These are phyloP conservation scores for Tuber melanosporum DNA, from an alignment of 495 filamentous ascomycete species.

Conservation along the genomic window DNA sequence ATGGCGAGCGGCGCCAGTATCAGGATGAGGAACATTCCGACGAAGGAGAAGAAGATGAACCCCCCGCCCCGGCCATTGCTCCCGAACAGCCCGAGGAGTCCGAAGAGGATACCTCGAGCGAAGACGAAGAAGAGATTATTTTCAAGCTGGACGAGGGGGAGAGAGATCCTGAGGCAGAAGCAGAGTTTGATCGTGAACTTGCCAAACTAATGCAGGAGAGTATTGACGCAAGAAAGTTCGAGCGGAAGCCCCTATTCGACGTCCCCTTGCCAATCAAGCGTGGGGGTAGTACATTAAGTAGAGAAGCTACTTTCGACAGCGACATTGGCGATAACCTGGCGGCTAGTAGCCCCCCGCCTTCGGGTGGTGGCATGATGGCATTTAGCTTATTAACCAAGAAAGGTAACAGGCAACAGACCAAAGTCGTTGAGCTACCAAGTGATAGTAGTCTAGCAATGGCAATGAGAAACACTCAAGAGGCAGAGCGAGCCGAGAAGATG, in stretches of 20 bases:
- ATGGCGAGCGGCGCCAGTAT: conserved; percentile 33
- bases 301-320: conserved; percentile 51
- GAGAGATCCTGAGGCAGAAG: conserved; percentile 86
- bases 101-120: conserved; percentile 29
- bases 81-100: conserved; percentile 49
- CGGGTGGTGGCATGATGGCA: conserved; percentile 64
- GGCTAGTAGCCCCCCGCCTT: conserved; percentile 40
- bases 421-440: conserved; percentile 86
- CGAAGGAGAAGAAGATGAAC: conserved; percentile 33
- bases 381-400: conserved; percentile 94
- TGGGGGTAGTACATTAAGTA: conserved; percentile 45
- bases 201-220: conserved; percentile 99
- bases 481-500: conserved; percentile 90
- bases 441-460: conserved; percentile 92
- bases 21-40: conserved; percentile 26
- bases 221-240: conserved; percentile 84
- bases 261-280: conserved; percentile 84
- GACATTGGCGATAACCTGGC: conserved; percentile 41
- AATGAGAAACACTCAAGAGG: conserved; percentile 90
- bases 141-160: conserved; percentile 86
- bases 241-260: conserved; percentile 89
- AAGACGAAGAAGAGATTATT: conserved; percentile 67
- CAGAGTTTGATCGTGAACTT: conserved; percentile 96
- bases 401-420: conserved; percentile 90
- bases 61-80: conserved; percentile 45